Evolutionary conservation across 108 stramenopile genomes (phyloP).

Genomic region (Nannochloropsis gaditana): DNA sequence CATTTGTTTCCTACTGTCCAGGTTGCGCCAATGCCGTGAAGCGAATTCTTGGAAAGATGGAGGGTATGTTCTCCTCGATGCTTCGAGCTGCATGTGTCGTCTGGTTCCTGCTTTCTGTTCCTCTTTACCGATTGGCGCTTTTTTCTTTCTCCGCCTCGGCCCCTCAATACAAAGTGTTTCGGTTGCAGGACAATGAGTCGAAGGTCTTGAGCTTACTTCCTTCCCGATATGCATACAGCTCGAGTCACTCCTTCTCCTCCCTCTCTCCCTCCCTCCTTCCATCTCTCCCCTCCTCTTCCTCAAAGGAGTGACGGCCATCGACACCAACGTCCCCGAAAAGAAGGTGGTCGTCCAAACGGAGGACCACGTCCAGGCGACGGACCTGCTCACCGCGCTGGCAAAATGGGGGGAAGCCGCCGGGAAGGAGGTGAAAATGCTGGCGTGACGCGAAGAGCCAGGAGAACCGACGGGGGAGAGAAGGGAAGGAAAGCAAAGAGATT

Average conservation of each 20-base stretch:
- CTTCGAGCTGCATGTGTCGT: too few relatives aligned
- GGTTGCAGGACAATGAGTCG: too few relatives aligned
- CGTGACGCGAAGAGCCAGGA: neutral
- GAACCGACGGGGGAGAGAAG: neutral
- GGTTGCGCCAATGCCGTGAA: neutral
- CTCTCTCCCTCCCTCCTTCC: neutral
- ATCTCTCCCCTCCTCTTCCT: neutral
- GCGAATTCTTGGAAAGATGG: neutral
- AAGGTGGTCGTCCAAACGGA: neutral
- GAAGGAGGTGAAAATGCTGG: neutral
- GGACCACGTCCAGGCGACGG: neutral
- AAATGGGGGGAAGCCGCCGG: neutral
- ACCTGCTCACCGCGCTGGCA: neutral
- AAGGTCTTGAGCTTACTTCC: too few relatives aligned
- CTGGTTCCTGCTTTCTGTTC: conserved; percentile 64
- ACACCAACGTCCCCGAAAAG: neutral
- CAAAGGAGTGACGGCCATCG: neutral
- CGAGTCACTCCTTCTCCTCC: neutral
- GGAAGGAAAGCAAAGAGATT: too few relatives aligned
- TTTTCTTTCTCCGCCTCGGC: too few relatives aligned
- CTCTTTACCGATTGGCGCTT: conserved; percentile 48
- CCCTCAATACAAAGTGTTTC: too few relatives aligned
- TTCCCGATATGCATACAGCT: too few relatives aligned
- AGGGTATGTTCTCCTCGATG: neutral
- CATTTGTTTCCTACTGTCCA: neutral